These are phyloP conservation scores for Populus trichocarpa DNA, from an alignment of 441 rosid species.

Conservation along the genomic window DNA sequence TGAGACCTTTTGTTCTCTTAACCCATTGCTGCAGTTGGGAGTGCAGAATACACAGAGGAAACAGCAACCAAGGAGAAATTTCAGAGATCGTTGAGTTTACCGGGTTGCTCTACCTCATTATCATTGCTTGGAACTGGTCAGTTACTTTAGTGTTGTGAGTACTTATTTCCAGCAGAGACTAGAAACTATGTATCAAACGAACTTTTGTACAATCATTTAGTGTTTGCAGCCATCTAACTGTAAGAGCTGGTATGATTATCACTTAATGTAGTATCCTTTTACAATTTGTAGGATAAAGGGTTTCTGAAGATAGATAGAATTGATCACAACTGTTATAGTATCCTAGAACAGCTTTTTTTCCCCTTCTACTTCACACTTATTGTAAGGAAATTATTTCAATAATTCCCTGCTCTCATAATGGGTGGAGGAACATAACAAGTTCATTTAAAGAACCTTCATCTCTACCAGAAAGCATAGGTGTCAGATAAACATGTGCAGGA, in stretches of 20 bases:
- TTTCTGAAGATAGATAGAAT: not conserved
- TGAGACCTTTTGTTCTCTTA: not conserved
- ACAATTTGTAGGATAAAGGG: not conserved
- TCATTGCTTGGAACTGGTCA: conserved; percentile 77
- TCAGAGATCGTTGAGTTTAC: conserved; percentile 53
- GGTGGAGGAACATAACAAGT: not conserved
- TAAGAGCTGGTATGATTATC: not conserved
- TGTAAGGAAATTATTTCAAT: not conserved
- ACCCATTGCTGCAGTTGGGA: conserved; percentile 42
- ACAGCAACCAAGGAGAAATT: conserved; percentile 63
- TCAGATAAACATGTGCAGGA: not conserved
- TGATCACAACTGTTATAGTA: not conserved
- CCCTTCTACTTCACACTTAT: not conserved
- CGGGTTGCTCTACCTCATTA: conserved; percentile 56
- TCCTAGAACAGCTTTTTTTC: not conserved
- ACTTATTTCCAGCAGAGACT: not conserved
- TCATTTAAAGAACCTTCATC: not conserved
- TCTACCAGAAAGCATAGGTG: not conserved
- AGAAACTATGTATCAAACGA: not conserved
- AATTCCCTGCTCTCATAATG: not conserved
- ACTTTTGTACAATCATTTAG: not conserved
- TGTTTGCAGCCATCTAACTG: not conserved
- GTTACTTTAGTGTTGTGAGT: conserved; percentile 16
- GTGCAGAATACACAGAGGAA: conserved; percentile 57
- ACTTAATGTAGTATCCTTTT: not conserved